Conservation (phyloP, 2,329 filamentous ascomycete genomes). For the Ramichloridium luteum region DNA sequence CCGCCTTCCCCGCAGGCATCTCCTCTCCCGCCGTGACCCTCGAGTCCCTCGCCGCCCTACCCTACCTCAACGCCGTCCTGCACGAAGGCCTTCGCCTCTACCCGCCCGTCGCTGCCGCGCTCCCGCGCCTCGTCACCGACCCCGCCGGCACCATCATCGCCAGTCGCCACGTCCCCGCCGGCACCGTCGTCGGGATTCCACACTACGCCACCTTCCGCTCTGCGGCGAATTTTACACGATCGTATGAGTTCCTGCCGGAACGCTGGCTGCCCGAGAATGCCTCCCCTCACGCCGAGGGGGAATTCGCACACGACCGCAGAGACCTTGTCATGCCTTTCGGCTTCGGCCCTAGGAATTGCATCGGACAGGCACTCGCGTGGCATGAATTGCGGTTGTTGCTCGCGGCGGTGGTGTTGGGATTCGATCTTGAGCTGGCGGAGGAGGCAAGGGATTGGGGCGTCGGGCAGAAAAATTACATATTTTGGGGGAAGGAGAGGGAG, state of each 20-base stretch:
- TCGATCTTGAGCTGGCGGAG: conserved; percentile 24
- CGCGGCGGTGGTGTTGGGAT: conserved; percentile 26
- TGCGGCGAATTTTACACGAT: conserved; percentile 12
- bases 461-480: conserved; percentile 20
- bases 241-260: conserved; percentile 21
- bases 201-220: conserved; percentile 12
- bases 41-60: conserved; percentile 21
- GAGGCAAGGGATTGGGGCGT: conserved; percentile 21
- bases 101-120: conserved; percentile 21
- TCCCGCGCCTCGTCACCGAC: conserved; percentile 15
- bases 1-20: conserved; percentile 18
- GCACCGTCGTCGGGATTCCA: conserved; percentile 8
- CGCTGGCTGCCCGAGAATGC: conserved; percentile 20
- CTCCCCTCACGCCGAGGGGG: too few relatives aligned
- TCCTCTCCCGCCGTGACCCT: conserved; percentile 15
- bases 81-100: conserved; percentile 26
- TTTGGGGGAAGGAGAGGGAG: conserved; percentile 9
- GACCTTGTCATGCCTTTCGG: conserved; percentile 21
- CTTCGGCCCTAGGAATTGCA: conserved; percentile 17
- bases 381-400: conserved; percentile 28
- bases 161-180: conserved; percentile 11
- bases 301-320: conserved; percentile 19
- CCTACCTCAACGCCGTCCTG: conserved; percentile 28
- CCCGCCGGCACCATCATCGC: conserved; percentile 14
- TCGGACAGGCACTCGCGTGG: conserved; percentile 11